Base-by-base conservation (phyloP, 78 protist genomes). In the Cavenderia fasciculata region DNA sequence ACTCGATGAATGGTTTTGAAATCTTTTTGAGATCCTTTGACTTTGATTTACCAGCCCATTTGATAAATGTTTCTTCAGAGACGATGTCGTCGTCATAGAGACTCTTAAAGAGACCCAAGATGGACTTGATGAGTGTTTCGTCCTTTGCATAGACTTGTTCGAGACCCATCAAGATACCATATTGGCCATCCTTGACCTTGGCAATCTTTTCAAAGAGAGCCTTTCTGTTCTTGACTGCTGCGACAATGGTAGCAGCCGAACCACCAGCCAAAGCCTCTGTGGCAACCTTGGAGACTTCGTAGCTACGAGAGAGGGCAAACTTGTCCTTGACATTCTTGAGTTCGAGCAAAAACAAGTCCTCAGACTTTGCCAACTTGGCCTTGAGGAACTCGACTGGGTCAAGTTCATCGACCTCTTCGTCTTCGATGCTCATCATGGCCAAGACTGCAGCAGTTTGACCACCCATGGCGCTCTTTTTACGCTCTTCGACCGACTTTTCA, bases 401-500 rank as follows among this genome's bases (percentile, higher is more conserved):
- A 8, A 40, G 12, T 19, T 74, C 70, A 10, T 29, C 47, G 25
- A 46, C 43, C 41, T 27, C 54, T 25, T 52, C 40, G 25, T 71
- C 90, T n/a, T n/a, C n/a, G n/a, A n/a, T n/a, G n/a, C n/a, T n/a
- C 65, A 82, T 40, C 76, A 82, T 65, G 5, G 70, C 61, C 47
- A 68, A 31, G 23, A 49, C 90, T 12, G 47, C 87, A 19, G 88
- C 56, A 2, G 90, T 34, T 16, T 69, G n/a, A 16, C 41, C 71
- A 57, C 82, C 93, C 0, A 74, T 40, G 14, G 78, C 73, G 27
- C 74, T 66, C 23, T 65, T 70, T 49, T 77, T 87, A 74, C 93
- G 73, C 59, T 87, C 87, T 46, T 87, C 87, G 44, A 54, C 78
- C 14, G 93, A 63, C 38, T 87, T 68, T 44, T 68, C 84, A 25